These are phyloP conservation scores for Termitomyces sp. DNA, from an alignment of 768 basidiomycete genomes.

Conservation along the genomic window DNA sequence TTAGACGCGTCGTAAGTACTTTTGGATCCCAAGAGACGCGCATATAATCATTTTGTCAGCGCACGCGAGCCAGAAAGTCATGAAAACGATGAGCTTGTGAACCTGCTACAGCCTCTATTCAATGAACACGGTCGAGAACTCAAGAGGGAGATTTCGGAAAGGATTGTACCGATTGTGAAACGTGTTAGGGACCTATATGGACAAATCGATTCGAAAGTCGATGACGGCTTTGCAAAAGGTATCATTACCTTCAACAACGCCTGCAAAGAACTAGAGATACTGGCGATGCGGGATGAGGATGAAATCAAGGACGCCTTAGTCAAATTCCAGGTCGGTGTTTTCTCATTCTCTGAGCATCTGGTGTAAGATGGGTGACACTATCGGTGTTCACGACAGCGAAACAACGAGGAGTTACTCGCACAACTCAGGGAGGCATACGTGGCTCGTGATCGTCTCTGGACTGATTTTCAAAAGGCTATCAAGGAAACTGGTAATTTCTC, in stretches of 20 bases:
- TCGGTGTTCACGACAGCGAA: constrained; percentile 26
- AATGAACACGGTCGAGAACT: constrained; percentile 29
- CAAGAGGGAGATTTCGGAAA: constrained; percentile 35
- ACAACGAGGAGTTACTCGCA: constrained; percentile 33
- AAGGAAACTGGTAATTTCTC: constrained; percentile 40
- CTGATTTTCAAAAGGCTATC: constrained; percentile 36
- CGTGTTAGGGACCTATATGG: constrained; percentile 37
- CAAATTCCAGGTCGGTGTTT: constrained; percentile 37
- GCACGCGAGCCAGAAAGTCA: constrained; percentile 23
- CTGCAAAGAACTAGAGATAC: constrained; percentile 46
- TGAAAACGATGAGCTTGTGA: constrained; percentile 29
- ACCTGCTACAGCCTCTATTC: constrained; percentile 39
- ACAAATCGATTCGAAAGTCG: constrained; percentile 31
- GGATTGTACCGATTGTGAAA: constrained; percentile 43
- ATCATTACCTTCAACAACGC: constrained; percentile 50
- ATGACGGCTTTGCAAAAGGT: constrained; percentile 33
- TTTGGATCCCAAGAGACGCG: constrained; percentile 3
- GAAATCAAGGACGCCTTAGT: constrained; percentile 32
- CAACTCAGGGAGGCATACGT: constrained; percentile 45
- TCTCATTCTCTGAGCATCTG: not conserved
- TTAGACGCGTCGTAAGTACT: constrained; percentile 35
- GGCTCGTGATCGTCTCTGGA: constrained; percentile 47
- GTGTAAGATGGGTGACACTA: constrained; percentile 1
- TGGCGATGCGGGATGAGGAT: constrained; percentile 37
- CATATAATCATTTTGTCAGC: constrained; percentile 15